Percentiles rank a stretch among this genome's conserved stretches.
Conservation (phyloP, 192 early-diverging fungal genomes). For the Coemansia sp. region DNA sequence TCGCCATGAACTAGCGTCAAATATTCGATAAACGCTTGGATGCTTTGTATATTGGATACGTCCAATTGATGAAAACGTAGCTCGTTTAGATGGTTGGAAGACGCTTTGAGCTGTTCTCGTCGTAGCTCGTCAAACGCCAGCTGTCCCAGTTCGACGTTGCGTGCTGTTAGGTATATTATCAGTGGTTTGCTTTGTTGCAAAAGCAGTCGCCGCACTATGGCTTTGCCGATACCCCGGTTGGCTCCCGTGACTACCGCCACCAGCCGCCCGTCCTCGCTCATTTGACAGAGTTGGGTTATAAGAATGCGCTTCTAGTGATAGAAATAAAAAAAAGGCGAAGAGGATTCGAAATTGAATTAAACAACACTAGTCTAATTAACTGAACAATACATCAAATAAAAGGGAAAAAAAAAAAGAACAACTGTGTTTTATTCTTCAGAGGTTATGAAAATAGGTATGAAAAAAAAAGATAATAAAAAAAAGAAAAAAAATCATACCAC, state of each 20-base stretch:
- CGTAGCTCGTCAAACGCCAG: constrained; percentile 44
- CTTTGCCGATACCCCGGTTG: constrained; percentile 54
- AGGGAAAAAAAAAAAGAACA: too few relatives aligned
- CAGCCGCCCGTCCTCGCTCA: constrained; percentile 32
- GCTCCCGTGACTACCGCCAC: constrained; percentile 52
- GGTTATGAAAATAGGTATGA: too few relatives aligned
- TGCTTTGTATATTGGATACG: constrained; percentile 28
- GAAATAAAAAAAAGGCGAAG: background rate
- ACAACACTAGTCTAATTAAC: too few relatives aligned
- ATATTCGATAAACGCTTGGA: constrained; percentile 39
- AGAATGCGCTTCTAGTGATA: background rate
- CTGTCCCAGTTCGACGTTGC: constrained; percentile 43
- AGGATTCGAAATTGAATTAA: background rate
- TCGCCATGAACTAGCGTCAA: constrained; percentile 45
- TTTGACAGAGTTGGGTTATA: background rate
- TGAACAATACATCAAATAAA: too few relatives aligned
- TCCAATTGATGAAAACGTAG: constrained; percentile 55
- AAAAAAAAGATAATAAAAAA: too few relatives aligned
- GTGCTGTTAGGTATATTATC: constrained; percentile 51
- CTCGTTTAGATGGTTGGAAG: constrained; percentile 22
- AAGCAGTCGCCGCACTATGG: constrained; percentile 39
- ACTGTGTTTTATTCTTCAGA: too few relatives aligned
- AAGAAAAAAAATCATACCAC: too few relatives aligned
- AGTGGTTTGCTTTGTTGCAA: constrained; percentile 32
- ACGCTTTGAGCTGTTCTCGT: constrained; percentile 25